Evolutionary conservation across 2,329 filamentous ascomycete genomes (phyloP).

Genomic region (Ustulina deusta): DNA sequence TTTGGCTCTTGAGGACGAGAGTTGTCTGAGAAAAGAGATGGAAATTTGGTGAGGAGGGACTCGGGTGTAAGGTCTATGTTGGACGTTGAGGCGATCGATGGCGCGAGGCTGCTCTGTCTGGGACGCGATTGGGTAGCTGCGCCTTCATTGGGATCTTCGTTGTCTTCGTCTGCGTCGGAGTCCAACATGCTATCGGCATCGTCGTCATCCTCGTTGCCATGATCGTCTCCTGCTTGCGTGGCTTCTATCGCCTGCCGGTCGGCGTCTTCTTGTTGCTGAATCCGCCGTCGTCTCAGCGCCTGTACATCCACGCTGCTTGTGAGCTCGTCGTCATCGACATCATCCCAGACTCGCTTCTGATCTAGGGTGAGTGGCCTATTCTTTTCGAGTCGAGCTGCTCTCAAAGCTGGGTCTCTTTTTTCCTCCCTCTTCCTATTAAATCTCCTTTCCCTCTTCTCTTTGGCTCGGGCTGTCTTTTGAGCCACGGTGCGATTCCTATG

Average conservation of each 20-base stretch:
- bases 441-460: conserved; percentile 79
- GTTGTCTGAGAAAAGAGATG: conserved; percentile 70
- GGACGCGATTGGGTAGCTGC: conserved; percentile 58
- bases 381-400: conserved; percentile 76
- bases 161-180: conserved; percentile 65
- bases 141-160: conserved; percentile 55
- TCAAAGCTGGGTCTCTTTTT: conserved; percentile 81
- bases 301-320: conserved; percentile 68
- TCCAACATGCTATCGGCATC: conserved; percentile 84
- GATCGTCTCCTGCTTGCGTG: conserved; percentile 50
- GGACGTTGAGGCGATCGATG: conserved; percentile 69
- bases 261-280: conserved; percentile 60
- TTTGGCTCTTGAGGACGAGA: conserved; percentile 74
- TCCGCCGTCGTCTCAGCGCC: conserved; percentile 65
- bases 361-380: conserved; percentile 88
- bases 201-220: conserved; percentile 60
- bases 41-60: conserved; percentile 71
- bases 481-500: conserved; percentile 62
- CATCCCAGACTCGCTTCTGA: conserved; percentile 90
- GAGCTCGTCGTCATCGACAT: conserved; percentile 72
- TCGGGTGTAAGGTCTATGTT: conserved; percentile 73
- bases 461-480: conserved; percentile 81
- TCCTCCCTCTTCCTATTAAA: conserved; percentile 87
- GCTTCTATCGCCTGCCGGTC: conserved; percentile 59
- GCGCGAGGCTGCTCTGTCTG: conserved; percentile 63